Base-by-base conservation (phyloP, 106 monocot genomes). In the Dactylorhiza incarnata region DNA sequence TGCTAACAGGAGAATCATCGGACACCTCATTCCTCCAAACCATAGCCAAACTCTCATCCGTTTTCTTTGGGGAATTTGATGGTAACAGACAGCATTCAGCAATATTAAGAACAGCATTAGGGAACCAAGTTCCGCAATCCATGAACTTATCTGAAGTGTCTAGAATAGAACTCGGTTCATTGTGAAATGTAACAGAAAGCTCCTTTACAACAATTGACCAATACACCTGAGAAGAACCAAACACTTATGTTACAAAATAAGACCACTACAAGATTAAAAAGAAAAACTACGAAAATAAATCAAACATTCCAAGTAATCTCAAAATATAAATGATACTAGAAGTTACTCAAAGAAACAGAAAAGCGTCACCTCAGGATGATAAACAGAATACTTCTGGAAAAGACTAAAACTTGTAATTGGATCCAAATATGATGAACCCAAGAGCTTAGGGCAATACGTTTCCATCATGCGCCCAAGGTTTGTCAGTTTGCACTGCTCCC, bases 31-130 rank as follows among this genome's bases (percentile, higher is more conserved):
- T 78, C 73, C 85, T 89, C 96, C 96, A 96, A n/a, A 96, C 19
- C 49, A 96, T 91, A 68, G 89, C 91, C 16, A 83, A 75, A 76
- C 85, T 91, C 24, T 84, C 84, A 93, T 93, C 93, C 46, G 77
- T 81, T 71, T 69, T 89, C 61, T 83, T 85, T 51, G 84, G 86
- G 45, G 45, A 78, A 63, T 79, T 48, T 55, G 80, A 56, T 47
- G 96, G 96, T 43, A 84, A 26, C 44, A 96, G 81, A 86, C 96
- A 96, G 47, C 87, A 93, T 69, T 96, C 93, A 49, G 93, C 89
- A 53, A 91, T 91, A 80, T 93, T 96, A 74, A 96, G 73, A 76
- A 84, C 73, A 25, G 93, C 87, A 74, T 80, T 90, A 9, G 87
- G 88, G 9, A 96, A 79, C 96, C 96, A 96, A 72, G 53, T 55